Evolutionary conservation across 768 basidiomycete species (phyloP), one percentile per base, ranked within the genome.

Genomic region (Sarcodon aspratus): DNA sequence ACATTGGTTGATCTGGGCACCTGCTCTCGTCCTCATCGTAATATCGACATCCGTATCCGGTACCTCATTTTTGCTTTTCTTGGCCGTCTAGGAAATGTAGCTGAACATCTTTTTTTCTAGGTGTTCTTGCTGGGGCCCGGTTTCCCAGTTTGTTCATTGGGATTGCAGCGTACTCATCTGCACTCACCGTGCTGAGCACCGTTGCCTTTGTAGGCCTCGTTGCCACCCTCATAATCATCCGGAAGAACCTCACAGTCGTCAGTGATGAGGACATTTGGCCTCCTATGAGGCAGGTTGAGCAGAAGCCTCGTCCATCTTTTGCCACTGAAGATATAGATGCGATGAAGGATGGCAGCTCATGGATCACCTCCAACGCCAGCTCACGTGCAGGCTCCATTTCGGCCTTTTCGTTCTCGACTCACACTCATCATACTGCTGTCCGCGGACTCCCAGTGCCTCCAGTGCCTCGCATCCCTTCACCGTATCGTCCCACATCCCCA

Each of bases 1-100:
- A 45, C 82, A 87, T 52, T 85, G 81, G 80, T 77, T 83, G 71
- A 59, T 88, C 33, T 85, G 80, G 81, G 73, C 69, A 8, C 85
- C 85, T 1, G 76, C 76, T 3, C 48, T 78, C 9, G 52, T 83
- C 47, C 63, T 86, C 9, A 67, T 71, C 31, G 53, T 70, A 21
- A 71, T 74, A 0, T 82, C 83, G 4, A 84, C 82, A 9, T 68
- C 71, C 13, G 62, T 80, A 27, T 76, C 79, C 0, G 79, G 40
- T 42, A 13, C 13, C 40, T 38, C 13, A 13, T 13, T 27, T 13
- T 8, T 42, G 13, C 13, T 8, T 9, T 42, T 42, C 40, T 42
- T 42, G 17, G 40, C 27, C 7, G 3, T 42, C 40, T 13, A 13
- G 13, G 17, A 4, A 15, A 5, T 27, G 21, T 27, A 27, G 21